Conservation (phyloP, 2,329 filamentous ascomycete species). For the Dendrostoma leiphaemia region DNA sequence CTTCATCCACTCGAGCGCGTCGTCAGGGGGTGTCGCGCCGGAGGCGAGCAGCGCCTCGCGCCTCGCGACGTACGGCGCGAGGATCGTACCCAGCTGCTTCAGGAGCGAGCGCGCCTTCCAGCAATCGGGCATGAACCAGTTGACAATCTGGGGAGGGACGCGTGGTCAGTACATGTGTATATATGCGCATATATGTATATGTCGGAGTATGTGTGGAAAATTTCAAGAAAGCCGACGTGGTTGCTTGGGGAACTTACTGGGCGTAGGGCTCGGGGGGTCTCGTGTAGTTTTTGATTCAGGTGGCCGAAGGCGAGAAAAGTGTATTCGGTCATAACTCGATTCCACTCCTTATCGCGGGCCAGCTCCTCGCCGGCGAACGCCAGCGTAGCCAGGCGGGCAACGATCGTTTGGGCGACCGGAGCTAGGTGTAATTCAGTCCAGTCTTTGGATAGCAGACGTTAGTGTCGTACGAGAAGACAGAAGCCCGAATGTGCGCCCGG, state of each 20-base stretch:
- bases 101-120: constrained; percentile 19
- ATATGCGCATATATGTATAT: no score
- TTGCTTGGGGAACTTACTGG: no score
- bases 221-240: no score
- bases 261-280: background rate
- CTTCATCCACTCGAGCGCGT: constrained; percentile 1
- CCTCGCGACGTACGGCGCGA: background rate
- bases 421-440: background rate
- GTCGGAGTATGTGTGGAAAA: no score
- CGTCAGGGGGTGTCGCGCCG: constrained; percentile 9
- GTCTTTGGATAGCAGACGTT: background rate
- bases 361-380: constrained; percentile 30
- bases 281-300: background rate
- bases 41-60: background rate
- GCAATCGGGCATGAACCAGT: constrained; percentile 24
- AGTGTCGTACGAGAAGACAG: background rate
- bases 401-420: constrained; percentile 1
- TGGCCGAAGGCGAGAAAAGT: background rate
- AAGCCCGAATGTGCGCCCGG: no score
- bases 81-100: background rate
- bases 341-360: constrained; percentile 24
- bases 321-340: background rate
- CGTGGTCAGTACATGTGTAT: no score
- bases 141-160: no score
- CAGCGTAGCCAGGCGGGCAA: constrained; percentile 28